Percentiles rank a stretch among this genome's conserved stretches.
Conservation (phyloP, 106 monocot species). For the Apostasia ramifera region DNA sequence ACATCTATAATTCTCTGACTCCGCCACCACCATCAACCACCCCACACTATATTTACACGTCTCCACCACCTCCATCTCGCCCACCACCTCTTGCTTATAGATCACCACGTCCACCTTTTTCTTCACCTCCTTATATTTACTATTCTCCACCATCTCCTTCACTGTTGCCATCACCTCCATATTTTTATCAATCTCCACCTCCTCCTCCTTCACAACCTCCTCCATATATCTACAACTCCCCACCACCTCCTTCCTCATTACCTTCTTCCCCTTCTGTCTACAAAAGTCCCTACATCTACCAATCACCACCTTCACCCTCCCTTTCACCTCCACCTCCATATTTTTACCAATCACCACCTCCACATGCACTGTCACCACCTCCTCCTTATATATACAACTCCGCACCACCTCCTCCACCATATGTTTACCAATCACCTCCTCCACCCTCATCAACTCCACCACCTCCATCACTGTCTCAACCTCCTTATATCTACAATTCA, state of each 20-base stretch:
- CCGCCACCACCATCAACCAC: background rate
- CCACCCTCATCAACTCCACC: no score
- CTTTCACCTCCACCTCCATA: background rate
- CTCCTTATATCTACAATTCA: no score
- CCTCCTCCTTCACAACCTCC: no score
- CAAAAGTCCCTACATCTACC: background rate
- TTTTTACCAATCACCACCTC: background rate
- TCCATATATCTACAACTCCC: background rate
- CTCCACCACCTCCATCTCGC: background rate
- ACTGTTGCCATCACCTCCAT: no score
- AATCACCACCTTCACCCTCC: background rate
- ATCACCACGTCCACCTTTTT: background rate
- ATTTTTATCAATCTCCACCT: no score
- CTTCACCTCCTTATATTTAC: no score
- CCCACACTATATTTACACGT: background rate
- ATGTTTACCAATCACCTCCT: no score
- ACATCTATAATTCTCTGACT: background rate
- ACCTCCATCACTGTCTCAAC: no score
- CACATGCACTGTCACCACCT: no score
- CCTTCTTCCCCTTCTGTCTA: background rate
- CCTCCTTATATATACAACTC: no score
- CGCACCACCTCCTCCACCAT: no score
- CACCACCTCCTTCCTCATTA: background rate
- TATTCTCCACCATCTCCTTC: no score
- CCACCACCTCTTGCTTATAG: background rate